Percentiles rank a stretch among this genome's conserved stretches.
Conservation (phyloP, 805 yeast species). For the Citeromyces nyonsensis region DNA sequence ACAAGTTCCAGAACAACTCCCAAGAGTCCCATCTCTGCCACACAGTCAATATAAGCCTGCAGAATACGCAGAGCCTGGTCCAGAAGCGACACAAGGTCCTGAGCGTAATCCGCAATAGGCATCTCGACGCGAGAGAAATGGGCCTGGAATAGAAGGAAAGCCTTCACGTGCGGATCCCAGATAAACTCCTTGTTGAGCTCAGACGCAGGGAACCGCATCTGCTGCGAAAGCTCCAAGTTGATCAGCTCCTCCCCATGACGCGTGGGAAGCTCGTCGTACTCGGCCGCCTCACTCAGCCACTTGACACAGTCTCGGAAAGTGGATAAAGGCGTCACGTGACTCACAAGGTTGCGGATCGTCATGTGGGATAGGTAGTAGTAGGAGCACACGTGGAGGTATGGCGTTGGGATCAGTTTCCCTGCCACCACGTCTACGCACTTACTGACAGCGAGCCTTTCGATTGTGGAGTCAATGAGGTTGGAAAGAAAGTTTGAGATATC, state of each 20-base stretch:
- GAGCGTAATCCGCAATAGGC: slow-evolving; percentile 90
- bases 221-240: slow-evolving; percentile 70
- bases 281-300: slow-evolving; percentile 45
- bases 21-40: slow-evolving; percentile 69
- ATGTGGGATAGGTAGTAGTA: slow-evolving; percentile 88
- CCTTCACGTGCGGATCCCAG: slow-evolving; percentile 82
- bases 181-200: slow-evolving; percentile 44
- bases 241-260: slow-evolving; percentile 85
- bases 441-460: slow-evolving; percentile 55
- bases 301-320: slow-evolving; percentile 49
- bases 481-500: slow-evolving; percentile 48
- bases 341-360: slow-evolving; percentile 60
- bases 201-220: slow-evolving; percentile 47
- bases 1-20: slow-evolving; percentile 47
- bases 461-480: slow-evolving; percentile 50
- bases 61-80: slow-evolving; percentile 90
- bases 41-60: slow-evolving; percentile 84
- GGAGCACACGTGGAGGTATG: slow-evolving; percentile 73
- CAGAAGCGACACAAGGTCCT: slow-evolving; percentile 82
- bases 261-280: slow-evolving; percentile 79
- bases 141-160: slow-evolving; percentile 59
- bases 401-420: slow-evolving; percentile 44
- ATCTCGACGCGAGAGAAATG: slow-evolving; percentile 56
- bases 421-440: slow-evolving; percentile 49
- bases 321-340: slow-evolving; percentile 25